Evolutionary conservation across 1,139 yeast species (phyloP), one percentile per base, ranked within the genome.

Genomic region (Suhomyces anneliseae): DNA sequence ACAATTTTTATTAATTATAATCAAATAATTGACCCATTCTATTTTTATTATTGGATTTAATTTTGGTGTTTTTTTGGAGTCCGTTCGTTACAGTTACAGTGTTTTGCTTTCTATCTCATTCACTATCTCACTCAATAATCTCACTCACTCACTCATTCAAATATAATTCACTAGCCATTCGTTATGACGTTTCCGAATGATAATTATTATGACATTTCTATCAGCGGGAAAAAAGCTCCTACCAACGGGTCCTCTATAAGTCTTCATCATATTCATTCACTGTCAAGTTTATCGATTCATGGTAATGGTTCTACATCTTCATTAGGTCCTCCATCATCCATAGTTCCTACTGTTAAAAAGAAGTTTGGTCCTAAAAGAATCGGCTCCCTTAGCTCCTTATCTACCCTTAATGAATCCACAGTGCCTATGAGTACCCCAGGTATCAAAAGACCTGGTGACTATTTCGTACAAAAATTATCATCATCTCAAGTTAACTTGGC

Each of bases 401-500:
- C 60, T 14, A 56, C 60, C 4, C 47, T 60, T n/a, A 57, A 50
- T 38, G 72, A 52, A 46, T 19, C 33, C 48, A 26, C 38, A 29
- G 38, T 41, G 9, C 50, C 50, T 11, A 26, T 39, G 36, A 42
- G 45, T 5, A 38, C 39, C 7, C 36, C 49, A 9, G 27, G 32
- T 15, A 38, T 54, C n/a, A 72, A 72, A 50, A 56, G 79, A 38
- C 79, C 79, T 1, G 73, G 78, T 36, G 78, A 74, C 53, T 73
- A 72, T 54, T 74, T 65, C 51, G 65, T 72, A 38, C 68, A 67
- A 44, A 70, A 69, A 48, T 54, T 72, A 40, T 61, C 57, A 42
- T 51, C 44, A 38, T 47, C 51, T 42, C 34, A 50, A n/a, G 27
- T 49, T 7, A 45, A 43, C 44, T 48, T 52, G 48, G 34, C 36